Percentiles rank a stretch among this genome's conserved stretches.
Evolutionary conservation across 345 rosid genomes (phyloP).

Genomic region (Corchorus capsularis): DNA sequence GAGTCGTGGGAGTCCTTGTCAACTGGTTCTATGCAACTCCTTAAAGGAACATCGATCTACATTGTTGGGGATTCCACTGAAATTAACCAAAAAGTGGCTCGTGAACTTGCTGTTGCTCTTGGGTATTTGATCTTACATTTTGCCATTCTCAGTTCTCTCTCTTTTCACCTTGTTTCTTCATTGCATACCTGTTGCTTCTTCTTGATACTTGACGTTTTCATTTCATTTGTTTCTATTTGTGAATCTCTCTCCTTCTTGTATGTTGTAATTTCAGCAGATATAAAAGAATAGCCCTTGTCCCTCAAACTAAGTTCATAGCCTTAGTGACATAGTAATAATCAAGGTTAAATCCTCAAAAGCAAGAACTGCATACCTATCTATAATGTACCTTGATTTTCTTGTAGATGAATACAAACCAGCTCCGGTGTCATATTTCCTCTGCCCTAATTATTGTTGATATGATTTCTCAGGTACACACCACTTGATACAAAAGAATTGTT

Average conservation of each 20-base stretch:
- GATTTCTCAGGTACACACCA: constrained; percentile 67
- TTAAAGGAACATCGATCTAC: constrained; percentile 79
- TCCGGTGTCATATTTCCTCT: constrained; percentile 12
- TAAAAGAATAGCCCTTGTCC: not conserved
- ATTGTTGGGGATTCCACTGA: constrained; percentile 75
- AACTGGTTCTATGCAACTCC: constrained; percentile 72
- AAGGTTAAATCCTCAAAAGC: not conserved
- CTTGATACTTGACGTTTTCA: not conserved
- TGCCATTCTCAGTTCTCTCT: not conserved
- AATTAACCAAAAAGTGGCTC: constrained; percentile 72
- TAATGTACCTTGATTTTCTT: not conserved
- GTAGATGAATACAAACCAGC: not conserved
- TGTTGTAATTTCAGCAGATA: not conserved
- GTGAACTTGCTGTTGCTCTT: constrained; percentile 80
- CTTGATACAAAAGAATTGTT: constrained; percentile 77
- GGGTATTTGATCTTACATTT: constrained; percentile 47
- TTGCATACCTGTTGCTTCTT: constrained; percentile 9
- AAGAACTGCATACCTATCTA: not conserved
- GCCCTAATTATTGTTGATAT: constrained; percentile 15
- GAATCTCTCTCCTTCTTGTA: not conserved
- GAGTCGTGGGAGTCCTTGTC: constrained; percentile 92
- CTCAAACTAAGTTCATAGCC: not conserved
- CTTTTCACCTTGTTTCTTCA: not conserved
- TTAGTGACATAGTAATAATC: not conserved
- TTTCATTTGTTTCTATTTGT: constrained; percentile 8